Evolutionary conservation across 1,284 basidiomycete species (phyloP), one percentile per base, ranked within the genome.

Genomic region (Pseudozyma pruni): DNA sequence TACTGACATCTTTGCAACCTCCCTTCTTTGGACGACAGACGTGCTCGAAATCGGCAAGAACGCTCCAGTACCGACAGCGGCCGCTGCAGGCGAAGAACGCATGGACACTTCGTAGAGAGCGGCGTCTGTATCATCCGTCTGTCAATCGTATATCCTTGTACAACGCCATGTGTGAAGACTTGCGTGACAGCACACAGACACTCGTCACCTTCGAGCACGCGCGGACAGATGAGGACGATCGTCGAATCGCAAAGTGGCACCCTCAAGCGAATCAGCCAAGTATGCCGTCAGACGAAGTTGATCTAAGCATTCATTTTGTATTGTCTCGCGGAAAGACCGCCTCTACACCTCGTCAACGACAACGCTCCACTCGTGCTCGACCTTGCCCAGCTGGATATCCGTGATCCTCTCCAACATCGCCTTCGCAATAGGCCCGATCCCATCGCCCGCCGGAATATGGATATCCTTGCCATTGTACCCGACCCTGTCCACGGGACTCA

Each of bases 381-480:
- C 90, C 78, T 86, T 85, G 6, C 96, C 95, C 58, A 89, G 90
- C 85, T 99, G 96, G 71, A 94, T 90, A 4, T 90, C 92, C n/a
- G 89, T 88, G 42, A 99, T 88, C 78, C 92, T 88, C 63, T 88
- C 88, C 86, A 94, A 90, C 72, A 97, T 86, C 3, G 89, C 88
- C 62, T 89, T 87, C 39, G 94, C 91, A 23, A 98, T 86, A 0
- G 89, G 88, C 0, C 94, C 94, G 87, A 95, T 89, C 70, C 89
- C 91, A 57, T 87, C 85, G n/a, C 90, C 92, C 5, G 90, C 91
- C 3, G 95, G 95, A 56, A 98, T 89, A 38, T 85, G 80, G 32
- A 98, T 86, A 78, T 98, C 93, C 74, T 88, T 85, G 14, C 91
- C 94, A 58, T 90, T 80, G 85, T 96, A 98, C 9, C 94, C 94